Base-by-base conservation (phyloP, 208 protist genomes). In the Perkinsela sp. region DNA sequence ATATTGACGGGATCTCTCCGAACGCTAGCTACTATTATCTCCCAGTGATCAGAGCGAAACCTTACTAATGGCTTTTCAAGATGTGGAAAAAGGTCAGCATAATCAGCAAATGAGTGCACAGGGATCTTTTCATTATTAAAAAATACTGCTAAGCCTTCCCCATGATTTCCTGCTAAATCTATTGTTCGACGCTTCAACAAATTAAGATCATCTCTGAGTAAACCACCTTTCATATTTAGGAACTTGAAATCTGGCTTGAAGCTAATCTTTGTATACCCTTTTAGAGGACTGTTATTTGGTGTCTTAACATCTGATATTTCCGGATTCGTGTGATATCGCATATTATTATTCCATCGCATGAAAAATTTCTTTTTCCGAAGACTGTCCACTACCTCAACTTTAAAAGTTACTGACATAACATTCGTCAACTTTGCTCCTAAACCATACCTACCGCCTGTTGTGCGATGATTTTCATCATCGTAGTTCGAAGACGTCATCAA, bases 341-440 rank as follows among this genome's bases (percentile, higher is more conserved):
- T 98, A 76, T 99, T 99, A 67, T 96, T 85, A 1, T 74, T 84
- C 81, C 91, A 99, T 31, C 81, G 81, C 84, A 98, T 95, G 71
- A 83, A 88, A 74, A 93, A 96, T 74, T 93, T 93, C 69, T 92
- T 85, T 32, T 80, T 81, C 0, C 80, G 83, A 31, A 81, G 79
- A 22, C 77, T 76, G 75, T 98, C 93, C 30, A 84, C 81, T 13
- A 95, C 98, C 79, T 99, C 94, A 2, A 99, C 80, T 48, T 87
- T 83, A 71, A 98, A 98, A 32, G 90, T 72, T 1, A 71, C 94
- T 1, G 94, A 98, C 77, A 98, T 99, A 28, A 99, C 98, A 80
- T 99, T 99, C 30, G 96, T 94, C 32, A 99, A 84, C 79, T 99
- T 99, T 2, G 97, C 97, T 73, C 97, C 97, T 74, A 95, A 99